Percentiles rank a stretch among this genome's conserved stretches.
Conservation (phyloP, 2,329 filamentous ascomycete genomes). For the Podosphaera fusca region DNA sequence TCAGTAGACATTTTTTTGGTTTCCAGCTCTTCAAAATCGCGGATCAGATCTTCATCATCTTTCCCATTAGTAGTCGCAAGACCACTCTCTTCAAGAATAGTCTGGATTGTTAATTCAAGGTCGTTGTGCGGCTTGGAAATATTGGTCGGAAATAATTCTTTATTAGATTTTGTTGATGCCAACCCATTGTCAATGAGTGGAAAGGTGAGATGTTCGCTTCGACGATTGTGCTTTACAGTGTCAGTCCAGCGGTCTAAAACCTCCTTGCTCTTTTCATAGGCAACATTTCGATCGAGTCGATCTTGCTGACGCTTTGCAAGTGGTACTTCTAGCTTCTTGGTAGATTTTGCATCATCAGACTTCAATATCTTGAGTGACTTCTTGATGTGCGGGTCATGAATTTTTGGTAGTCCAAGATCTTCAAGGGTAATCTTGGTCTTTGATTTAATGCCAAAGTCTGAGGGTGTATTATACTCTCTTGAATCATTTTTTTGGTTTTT, state of each 20-base stretch:
- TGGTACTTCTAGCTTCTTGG: slow-evolving; percentile 58
- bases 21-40: slow-evolving; percentile 45
- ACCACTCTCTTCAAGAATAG: slow-evolving; percentile 76
- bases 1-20: slow-evolving; percentile 49
- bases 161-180: slow-evolving; percentile 32
- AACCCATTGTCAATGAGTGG: slow-evolving; percentile 53
- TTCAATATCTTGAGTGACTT: slow-evolving; percentile 56
- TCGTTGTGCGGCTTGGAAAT: slow-evolving; percentile 48
- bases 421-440: slow-evolving; percentile 33
- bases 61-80: slow-evolving; percentile 36
- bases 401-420: slow-evolving; percentile 47
- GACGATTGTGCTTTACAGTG: slow-evolving; percentile 80
- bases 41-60: slow-evolving; percentile 37
- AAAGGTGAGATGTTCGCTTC: slow-evolving; percentile 76
- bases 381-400: slow-evolving; percentile 53
- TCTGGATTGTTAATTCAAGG: slow-evolving; percentile 65
- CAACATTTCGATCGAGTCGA: slow-evolving; percentile 55
- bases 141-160: slow-evolving; percentile 40
- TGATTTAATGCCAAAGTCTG: slow-evolving; percentile 31
- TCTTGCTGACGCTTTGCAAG: slow-evolving; percentile 73
- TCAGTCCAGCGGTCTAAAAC: slow-evolving; percentile 80
- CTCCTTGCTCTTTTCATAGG: slow-evolving; percentile 79
- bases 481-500: slow-evolving; percentile 20
- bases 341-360: slow-evolving; percentile 33
- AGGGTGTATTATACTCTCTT: slow-evolving; percentile 38